These are phyloP conservation scores for Pythium apleroticum DNA, from an alignment of 352 stramenopile genomes.

Conservation along the genomic window DNA sequence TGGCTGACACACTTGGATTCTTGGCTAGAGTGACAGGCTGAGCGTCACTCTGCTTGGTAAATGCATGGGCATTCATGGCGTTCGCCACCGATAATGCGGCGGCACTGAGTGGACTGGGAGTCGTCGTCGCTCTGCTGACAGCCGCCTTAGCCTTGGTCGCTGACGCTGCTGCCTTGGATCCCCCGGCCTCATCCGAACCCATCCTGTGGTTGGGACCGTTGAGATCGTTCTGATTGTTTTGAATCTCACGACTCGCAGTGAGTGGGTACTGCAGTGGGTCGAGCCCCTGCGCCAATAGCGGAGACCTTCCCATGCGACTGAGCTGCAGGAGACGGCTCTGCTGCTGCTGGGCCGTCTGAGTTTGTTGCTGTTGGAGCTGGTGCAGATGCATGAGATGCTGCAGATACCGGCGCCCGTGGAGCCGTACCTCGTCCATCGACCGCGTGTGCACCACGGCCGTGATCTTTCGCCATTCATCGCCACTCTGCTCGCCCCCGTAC, in stretches of 20 bases:
- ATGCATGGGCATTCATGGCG: conserved; percentile 23
- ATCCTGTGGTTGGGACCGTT: conserved; percentile 31
- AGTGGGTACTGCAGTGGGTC: conserved; percentile 6
- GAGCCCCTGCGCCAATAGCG: neutral
- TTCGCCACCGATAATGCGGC: conserved; percentile 20
- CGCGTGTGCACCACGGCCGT: conserved; percentile 66
- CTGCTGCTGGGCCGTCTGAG: conserved; percentile 14
- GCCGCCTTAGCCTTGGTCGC: conserved; percentile 5
- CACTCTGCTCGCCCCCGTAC: conserved; percentile 48
- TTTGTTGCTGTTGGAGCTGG: conserved; percentile 13
- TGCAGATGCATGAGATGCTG: conserved; percentile 65
- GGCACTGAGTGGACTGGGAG: conserved; percentile 15
- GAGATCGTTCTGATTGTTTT: conserved; percentile 38
- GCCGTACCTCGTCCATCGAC: conserved; percentile 60
- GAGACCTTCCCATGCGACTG: conserved; percentile 7
- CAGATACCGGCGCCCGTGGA: conserved; percentile 74
- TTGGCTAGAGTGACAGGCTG: conserved; percentile 6
- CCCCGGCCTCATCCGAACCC: neutral
- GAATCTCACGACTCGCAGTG: conserved; percentile 11
- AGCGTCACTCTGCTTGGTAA: conserved; percentile 4
- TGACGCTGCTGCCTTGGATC: neutral
- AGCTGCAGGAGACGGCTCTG: conserved; percentile 22
- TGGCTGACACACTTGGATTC: neutral
- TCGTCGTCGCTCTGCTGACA: neutral
- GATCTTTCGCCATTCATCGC: conserved; percentile 74